phyloP scores from a whole-genome alignment of 805 yeast species.

The Yarrowia divulgata region DNA sequence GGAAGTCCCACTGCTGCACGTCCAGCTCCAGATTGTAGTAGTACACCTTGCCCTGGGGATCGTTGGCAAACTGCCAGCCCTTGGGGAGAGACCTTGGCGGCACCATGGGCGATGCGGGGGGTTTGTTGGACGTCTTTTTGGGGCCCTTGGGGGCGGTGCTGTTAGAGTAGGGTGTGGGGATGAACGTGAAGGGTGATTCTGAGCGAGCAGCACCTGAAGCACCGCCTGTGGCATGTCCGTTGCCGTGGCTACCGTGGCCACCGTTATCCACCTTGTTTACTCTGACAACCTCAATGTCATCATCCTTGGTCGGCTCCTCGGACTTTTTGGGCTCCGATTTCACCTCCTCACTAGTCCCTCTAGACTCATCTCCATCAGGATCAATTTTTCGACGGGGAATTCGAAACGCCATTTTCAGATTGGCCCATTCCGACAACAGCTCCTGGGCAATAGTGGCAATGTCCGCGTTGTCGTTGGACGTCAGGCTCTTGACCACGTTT shows the following conservation, averaged over 20 bases:
- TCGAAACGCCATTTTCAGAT: conserved; percentile 79
- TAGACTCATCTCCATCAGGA: conserved; percentile 34
- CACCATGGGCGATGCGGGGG: neutral
- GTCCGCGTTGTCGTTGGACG: conserved; percentile 44
- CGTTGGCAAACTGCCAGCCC: conserved; percentile 29
- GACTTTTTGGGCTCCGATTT: neutral
- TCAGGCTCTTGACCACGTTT: conserved; percentile 59
- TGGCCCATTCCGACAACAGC: conserved; percentile 72
- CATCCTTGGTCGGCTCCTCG: neutral
- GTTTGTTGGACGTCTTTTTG: conserved; percentile 42
- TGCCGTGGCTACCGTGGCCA: too few relatives aligned
- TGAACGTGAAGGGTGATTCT: conserved; percentile 43
- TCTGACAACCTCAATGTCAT: neutral
- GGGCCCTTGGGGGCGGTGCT: conserved; percentile 39
- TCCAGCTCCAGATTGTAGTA: conserved; percentile 22
- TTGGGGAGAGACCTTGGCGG: conserved; percentile 12
- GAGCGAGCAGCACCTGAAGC: too few relatives aligned
- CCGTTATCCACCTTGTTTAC: neutral
- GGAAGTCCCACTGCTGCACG: conserved; percentile 38
- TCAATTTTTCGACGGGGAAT: conserved; percentile 67
- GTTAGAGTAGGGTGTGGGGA: conserved; percentile 40
- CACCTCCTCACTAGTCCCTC: conserved; percentile 30
- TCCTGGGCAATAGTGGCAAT: conserved; percentile 53
- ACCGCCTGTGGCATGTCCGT: too few relatives aligned
- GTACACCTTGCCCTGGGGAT: conserved; percentile 26